Evolutionary conservation across 192 early-diverging fungal genomes (phyloP), one percentile per base, ranked within the genome.

Genomic region (Obelidium mucronatum): DNA sequence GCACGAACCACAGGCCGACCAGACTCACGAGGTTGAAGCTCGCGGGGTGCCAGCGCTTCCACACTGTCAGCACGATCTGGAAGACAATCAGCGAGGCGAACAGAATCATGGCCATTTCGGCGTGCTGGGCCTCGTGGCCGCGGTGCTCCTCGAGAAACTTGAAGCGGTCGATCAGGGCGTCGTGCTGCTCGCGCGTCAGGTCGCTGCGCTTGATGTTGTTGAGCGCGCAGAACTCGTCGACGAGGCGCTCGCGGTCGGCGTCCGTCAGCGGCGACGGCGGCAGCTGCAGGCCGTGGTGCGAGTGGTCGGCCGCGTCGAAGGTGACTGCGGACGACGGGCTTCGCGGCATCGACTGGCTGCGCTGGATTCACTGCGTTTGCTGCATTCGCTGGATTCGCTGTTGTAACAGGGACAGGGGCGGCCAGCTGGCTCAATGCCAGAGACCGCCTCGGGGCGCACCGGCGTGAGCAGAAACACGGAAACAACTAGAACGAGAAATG

Each of bases 71-170:
- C 33, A 71, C 26, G n/a, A 88, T 33, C 63, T 88, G 87, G 33
- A 82, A 84, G 3, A 77, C 40, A 31, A 88, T 77, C 31, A 88
- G 74, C 30, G 74, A 68, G 35, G 35, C 71, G 28, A 88, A 64
- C 30, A 88, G 76, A 75, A 88, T 88, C 60, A 85, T 15, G 48
- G 80, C 79, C 87, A 85, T 88, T 64, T 78, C 60, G 24, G 82
- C 79, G 69, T 87, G 86, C 62, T 81, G 79, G 17, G 51, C 40
- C 51, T 77, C 76, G 56, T 77, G 76, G 40, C 76, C 76, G 19
- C 67, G 39, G 39, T 77, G 76, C 37, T 77, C 34, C 35, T 69
- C 56, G 5, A 64, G 54, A 42, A 77, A 77, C 40, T 77, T 69
- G 53, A 71, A 51, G n/a, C 76, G 52, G 33, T 77, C 76, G 34